These are phyloP conservation scores for Penstemon eatonii DNA, from an alignment of 257 asterid species.

Conservation along the genomic window DNA sequence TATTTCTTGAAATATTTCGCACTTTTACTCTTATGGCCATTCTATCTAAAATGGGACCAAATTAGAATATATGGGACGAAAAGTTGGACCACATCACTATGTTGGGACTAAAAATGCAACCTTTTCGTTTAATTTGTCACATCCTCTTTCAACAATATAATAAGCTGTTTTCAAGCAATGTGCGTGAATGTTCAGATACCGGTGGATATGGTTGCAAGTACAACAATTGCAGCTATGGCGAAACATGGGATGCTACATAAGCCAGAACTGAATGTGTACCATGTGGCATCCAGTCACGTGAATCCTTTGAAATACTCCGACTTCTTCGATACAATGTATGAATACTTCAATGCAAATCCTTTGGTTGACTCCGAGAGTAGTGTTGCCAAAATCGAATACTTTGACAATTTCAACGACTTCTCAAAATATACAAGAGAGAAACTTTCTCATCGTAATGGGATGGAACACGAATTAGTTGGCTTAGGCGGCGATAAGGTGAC, in stretches of 20 bases:
- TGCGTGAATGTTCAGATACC: conserved; percentile 33
- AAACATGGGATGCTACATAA: conserved; percentile 32
- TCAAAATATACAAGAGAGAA: conserved; percentile 27
- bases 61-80: no score
- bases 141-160: background rate
- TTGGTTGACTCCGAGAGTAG: background rate
- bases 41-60: no score
- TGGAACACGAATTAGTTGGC: background rate
- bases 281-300: conserved; percentile 29
- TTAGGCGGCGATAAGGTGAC: background rate
- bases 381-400: conserved; percentile 12
- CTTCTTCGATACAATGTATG: conserved; percentile 25
- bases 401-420: conserved; percentile 33
- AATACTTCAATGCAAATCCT: conserved; percentile 31
- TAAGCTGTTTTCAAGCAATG: background rate
- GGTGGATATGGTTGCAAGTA: conserved; percentile 42
- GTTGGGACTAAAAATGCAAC: no score
- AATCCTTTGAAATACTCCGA: conserved; percentile 33
- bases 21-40: no score
- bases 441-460: background rate
- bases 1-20: no score
- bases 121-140: background rate
- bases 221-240: conserved; percentile 48
- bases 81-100: no score
- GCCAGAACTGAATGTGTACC: conserved; percentile 31